Base-by-base conservation (phyloP, 139 green algal genomes). In the Haematococcus lacustris region DNA sequence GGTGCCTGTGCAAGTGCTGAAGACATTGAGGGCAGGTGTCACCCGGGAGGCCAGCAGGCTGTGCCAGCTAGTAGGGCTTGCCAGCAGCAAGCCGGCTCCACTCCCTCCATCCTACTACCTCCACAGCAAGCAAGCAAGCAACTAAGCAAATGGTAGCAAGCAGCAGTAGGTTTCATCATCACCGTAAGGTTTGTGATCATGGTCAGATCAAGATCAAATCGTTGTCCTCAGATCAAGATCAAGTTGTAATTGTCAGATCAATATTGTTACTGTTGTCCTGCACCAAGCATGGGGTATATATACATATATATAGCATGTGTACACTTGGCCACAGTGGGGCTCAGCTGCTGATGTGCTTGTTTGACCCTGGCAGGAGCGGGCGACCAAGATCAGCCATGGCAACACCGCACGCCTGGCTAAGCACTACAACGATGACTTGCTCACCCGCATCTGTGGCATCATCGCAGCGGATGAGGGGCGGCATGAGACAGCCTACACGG, bases 401-500 rank as follows among this genome's bases (percentile, higher is more conserved):
- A 97, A 98, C 85, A 98, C 95, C 2, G 95, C 91, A 0, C 77
- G 86, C 28, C 87, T 93, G 70, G 95, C 95, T 0, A 76, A 78
- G 34, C 85, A 94, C 75, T 80, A 92, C 71, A 95, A 95, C 21
- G 92, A 99, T 79, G 78, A 89, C 5, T 39, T 76, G 51, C 83
- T 98, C 57, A 86, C 85, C 35, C 92, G 90, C 77, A 89, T 79
- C 66, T 96, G 88, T 74, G 93, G 90, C 13, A 74, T 88, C 13
- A 94, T 98, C 41, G 94, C 93, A 13, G 86, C 84, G 1, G 95
- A 99, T 83, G 95, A 99, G 86, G 87, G 77, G n/a, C 88, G 95
- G 2, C 95, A 99, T 83, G 95, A 99, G 87, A 83, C 87, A 7
- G 79, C 79, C 1, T 85, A 85, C 71, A 75, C 59, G 26, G 67